Evolutionary conservation across 208 protist species (phyloP).

Genomic region (Wallacemonas sp.): DNA sequence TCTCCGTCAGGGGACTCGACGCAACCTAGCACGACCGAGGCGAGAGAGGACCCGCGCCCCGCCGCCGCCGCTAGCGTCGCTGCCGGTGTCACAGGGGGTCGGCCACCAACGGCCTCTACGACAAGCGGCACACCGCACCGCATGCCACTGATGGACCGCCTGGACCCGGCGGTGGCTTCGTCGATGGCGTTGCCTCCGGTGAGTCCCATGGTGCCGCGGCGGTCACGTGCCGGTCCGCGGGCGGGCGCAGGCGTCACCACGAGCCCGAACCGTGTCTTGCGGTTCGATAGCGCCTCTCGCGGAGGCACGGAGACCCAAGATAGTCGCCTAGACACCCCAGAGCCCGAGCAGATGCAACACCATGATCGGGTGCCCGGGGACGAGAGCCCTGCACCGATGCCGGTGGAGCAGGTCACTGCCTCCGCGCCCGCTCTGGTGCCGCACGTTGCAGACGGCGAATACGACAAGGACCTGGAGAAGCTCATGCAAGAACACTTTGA

Average conservation of each 20-base stretch:
- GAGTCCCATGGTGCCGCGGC: not conserved
- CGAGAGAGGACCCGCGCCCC: no score
- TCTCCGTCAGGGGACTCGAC: no score
- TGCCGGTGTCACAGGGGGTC: not conserved
- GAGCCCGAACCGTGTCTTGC: slow-evolving; percentile 1
- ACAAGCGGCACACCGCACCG: not conserved
- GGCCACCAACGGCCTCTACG: not conserved
- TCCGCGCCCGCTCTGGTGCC: not conserved
- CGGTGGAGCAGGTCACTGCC: not conserved
- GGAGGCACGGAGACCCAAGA: not conserved
- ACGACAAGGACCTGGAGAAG: slow-evolving; percentile 3
- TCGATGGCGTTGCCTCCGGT: not conserved
- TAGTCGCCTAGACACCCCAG: no score
- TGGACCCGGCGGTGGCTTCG: not conserved
- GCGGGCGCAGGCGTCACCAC: not conserved
- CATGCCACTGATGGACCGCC: slow-evolving; percentile 2
- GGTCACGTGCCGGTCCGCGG: not conserved
- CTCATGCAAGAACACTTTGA: slow-evolving; percentile 3
- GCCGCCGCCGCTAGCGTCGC: not conserved
- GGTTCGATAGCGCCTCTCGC: not conserved
- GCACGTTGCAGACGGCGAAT: not conserved
- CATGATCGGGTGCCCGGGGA: no score
- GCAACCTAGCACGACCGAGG: no score
- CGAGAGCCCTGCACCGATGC: not conserved
- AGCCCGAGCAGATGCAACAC: no score